Conservation (phyloP, 352 stramenopile species). For the Peronospora destructor region DNA sequence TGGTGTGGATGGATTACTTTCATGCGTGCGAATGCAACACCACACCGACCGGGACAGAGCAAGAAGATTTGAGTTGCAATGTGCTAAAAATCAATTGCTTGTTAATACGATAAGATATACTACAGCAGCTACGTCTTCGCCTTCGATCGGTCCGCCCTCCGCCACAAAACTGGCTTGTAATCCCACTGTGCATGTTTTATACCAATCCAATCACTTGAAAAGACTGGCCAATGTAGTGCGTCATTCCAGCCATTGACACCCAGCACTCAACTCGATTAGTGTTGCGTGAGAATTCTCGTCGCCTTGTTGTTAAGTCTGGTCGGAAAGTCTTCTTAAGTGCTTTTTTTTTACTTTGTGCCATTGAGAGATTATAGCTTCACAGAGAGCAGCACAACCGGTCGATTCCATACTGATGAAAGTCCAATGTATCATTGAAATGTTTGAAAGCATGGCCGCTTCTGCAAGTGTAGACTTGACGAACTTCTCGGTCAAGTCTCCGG, state of each 20-base stretch:
- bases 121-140: too few relatives aligned
- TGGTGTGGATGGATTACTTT: too few relatives aligned
- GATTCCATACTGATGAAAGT: conserved; percentile 25
- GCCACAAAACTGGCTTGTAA: conserved; percentile 13
- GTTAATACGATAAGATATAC: too few relatives aligned
- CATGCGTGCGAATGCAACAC: too few relatives aligned
- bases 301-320: conserved; percentile 8
- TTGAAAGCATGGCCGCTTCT: conserved; percentile 24
- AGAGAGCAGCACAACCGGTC: background rate
- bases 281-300: conserved; percentile 12
- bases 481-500: conserved; percentile 9
- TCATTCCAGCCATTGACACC: conserved; percentile 13
- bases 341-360: conserved; percentile 9
- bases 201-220: conserved; percentile 11
- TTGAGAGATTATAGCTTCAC: conserved; percentile 12
- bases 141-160: conserved; percentile 16
- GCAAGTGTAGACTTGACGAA: conserved; percentile 1
- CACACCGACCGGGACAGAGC: background rate
- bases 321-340: conserved; percentile 11
- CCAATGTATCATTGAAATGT: conserved; percentile 31
- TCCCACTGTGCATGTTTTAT: conserved; percentile 19
- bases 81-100: too few relatives aligned
- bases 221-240: conserved; percentile 6
- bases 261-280: conserved; percentile 4
- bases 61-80: conserved; percentile 11